A percentile compares a stretch with the other conserved stretches of the same genome.
Conservation (phyloP, 192 early-diverging fungal genomes). For the Linnemannia elongata region DNA sequence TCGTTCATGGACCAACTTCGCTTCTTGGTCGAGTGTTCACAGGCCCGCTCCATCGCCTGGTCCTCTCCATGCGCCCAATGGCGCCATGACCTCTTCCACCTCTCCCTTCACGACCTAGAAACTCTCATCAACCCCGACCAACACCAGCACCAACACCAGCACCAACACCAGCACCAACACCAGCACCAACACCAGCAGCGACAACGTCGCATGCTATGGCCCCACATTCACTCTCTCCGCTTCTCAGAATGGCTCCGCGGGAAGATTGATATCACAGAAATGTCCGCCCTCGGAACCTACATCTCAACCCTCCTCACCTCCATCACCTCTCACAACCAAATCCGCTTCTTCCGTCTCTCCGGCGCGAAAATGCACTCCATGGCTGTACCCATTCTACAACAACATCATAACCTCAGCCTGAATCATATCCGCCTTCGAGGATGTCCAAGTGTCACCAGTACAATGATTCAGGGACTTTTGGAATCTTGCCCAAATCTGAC, state of each 20-base stretch:
- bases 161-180: background rate
- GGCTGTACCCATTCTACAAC: background rate
- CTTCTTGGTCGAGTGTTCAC: background rate
- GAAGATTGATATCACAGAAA: background rate
- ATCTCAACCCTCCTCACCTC: background rate
- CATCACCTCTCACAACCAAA: background rate
- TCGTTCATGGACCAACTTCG: background rate
- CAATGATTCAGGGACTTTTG: background rate
- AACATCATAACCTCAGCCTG: background rate
- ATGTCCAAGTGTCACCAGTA: background rate
- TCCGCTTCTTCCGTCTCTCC: background rate
- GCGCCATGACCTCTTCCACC: background rate
- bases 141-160: background rate
- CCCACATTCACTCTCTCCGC: background rate
- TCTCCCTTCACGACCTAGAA: background rate
- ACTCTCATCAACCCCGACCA: background rate
- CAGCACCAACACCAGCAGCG: background rate
- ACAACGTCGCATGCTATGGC: background rate
- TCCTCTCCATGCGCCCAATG: background rate
- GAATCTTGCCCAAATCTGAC: background rate
- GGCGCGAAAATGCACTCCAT: background rate
- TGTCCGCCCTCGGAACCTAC: background rate
- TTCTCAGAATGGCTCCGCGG: conserved; percentile 5
- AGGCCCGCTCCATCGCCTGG: conserved; percentile 2
- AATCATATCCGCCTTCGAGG: background rate